Evolutionary conservation across 345 rosid species (phyloP).

Genomic region (Sapria himalayana): DNA sequence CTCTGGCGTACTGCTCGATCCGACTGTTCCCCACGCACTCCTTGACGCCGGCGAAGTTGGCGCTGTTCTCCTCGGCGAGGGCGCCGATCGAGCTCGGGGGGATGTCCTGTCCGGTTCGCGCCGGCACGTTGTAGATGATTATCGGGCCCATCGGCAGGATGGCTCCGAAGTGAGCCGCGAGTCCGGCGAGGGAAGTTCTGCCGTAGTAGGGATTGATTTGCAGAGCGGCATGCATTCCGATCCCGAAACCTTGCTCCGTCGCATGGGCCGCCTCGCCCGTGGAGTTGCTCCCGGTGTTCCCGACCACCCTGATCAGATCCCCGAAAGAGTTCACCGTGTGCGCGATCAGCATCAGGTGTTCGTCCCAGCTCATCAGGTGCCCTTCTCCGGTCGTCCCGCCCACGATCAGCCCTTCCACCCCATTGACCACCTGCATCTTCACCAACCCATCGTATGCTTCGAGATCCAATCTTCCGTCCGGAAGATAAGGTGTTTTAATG

Average conservation of each 20-base stretch:
- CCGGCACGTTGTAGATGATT: conserved; percentile 67
- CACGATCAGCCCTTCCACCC: conserved; percentile 64
- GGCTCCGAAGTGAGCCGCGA: conserved; percentile 43
- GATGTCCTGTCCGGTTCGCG: conserved; percentile 69
- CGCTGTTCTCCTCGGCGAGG: conserved; percentile 32
- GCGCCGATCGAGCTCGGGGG: conserved; percentile 35
- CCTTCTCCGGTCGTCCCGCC: conserved; percentile 96
- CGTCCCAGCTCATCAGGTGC: conserved; percentile 90
- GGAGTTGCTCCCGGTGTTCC: conserved; percentile 79
- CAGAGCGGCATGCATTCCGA: conserved; percentile 91
- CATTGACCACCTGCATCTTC: conserved; percentile 40
- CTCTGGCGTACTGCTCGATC: conserved; percentile 33
- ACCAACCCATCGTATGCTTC: conserved; percentile 70
- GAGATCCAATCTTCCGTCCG: conserved; percentile 83
- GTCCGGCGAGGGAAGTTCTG: conserved; percentile 63
- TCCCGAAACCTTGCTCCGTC: conserved; percentile 76
- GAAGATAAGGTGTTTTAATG: conserved; percentile 80
- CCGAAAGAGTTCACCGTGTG: conserved; percentile 76
- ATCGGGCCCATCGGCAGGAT: conserved; percentile 78
- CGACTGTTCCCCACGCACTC: conserved; percentile 61
- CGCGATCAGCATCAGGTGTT: conserved; percentile 80
- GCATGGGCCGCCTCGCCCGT: conserved; percentile 85
- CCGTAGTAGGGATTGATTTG: conserved; percentile 90
- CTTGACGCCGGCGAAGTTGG: conserved; percentile 55
- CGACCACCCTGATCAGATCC: conserved; percentile 48